Percentiles rank a stretch among this genome's conserved stretches.
Evolutionary conservation across 345 rosid genomes (phyloP).

Genomic region (Geranium brycei): DNA sequence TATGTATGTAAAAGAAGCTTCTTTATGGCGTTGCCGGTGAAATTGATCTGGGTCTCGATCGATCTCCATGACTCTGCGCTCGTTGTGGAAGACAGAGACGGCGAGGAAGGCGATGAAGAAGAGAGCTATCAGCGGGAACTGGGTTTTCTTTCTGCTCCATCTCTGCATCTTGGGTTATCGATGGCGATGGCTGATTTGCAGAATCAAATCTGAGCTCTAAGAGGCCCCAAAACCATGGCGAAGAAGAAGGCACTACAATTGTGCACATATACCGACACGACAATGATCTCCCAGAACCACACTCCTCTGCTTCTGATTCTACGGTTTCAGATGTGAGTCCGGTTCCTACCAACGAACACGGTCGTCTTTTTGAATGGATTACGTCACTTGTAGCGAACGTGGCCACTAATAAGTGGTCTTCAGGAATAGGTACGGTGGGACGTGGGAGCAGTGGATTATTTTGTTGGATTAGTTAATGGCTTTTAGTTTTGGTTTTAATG

Average conservation of each 20-base stretch:
- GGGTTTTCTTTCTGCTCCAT: conserved; percentile 64
- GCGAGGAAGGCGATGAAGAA: conserved; percentile 32
- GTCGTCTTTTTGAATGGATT: too few relatives aligned
- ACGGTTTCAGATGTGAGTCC: too few relatives aligned
- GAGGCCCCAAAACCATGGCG: not conserved
- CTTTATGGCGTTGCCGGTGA: conserved; percentile 6
- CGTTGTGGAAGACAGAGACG: conserved; percentile 43
- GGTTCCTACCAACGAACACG: too few relatives aligned
- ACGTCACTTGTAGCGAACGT: too few relatives aligned
- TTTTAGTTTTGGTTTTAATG: not conserved
- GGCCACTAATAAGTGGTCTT: not conserved
- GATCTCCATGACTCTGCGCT: conserved; percentile 44
- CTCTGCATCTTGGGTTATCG: conserved; percentile 30
- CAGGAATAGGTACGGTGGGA: not conserved
- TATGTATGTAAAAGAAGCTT: conserved; percentile 24
- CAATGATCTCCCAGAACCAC: not conserved
- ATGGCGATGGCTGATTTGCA: not conserved
- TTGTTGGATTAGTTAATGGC: not conserved
- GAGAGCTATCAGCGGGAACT: conserved; percentile 38
- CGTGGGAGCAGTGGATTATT: not conserved
- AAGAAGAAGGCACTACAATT: not conserved
- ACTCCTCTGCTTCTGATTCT: too few relatives aligned
- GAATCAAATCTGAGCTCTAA: not conserved
- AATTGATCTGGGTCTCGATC: conserved; percentile 23
- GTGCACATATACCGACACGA: not conserved